phyloP scores from a whole-genome alignment of 2,329 filamentous ascomycete genomes.

The Cordyceps farinosa region DNA sequence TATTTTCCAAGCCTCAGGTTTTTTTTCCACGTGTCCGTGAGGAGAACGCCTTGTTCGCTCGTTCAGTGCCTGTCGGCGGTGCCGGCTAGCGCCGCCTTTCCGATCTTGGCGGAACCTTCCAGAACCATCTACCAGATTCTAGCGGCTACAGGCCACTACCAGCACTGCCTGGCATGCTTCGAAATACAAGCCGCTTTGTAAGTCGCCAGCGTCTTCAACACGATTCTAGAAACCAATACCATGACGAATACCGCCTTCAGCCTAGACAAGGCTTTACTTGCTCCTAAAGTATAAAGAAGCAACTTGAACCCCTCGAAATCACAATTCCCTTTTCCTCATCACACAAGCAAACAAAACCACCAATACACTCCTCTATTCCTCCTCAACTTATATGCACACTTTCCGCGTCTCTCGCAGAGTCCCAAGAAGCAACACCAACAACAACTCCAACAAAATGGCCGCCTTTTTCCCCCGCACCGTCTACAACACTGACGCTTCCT shows the following conservation, averaged over 20 bases:
- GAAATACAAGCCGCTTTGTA: conserved; percentile 19
- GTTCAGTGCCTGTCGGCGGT: background rate
- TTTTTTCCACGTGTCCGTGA: too few species aligned
- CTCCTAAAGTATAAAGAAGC: conserved; percentile 31
- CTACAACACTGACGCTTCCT: conserved; percentile 48
- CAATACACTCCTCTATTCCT: conserved; percentile 25
- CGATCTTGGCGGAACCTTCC: conserved; percentile 26
- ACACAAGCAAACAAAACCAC: conserved; percentile 22
- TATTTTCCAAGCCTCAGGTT: too few species aligned
- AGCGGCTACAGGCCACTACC: conserved; percentile 21
- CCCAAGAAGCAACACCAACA: conserved; percentile 18
- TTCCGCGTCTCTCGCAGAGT: conserved; percentile 11
- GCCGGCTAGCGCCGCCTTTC: background rate
- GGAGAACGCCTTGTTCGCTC: too few species aligned
- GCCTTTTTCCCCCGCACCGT: conserved; percentile 56
- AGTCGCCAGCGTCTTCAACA: conserved; percentile 20
- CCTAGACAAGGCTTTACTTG: conserved; percentile 6
- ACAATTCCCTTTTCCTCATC: conserved; percentile 19
- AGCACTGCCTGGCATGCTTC: conserved; percentile 20
- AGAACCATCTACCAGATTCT: conserved; percentile 23
- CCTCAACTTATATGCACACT: conserved; percentile 13
- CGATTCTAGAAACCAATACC: conserved; percentile 17
- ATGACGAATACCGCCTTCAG: conserved; percentile 14
- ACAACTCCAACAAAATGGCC: conserved; percentile 48
- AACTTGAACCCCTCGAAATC: conserved; percentile 17